Evolutionary conservation across 2,329 filamentous ascomycete genomes (phyloP).

Genomic region (Endothia cerciana): DNA sequence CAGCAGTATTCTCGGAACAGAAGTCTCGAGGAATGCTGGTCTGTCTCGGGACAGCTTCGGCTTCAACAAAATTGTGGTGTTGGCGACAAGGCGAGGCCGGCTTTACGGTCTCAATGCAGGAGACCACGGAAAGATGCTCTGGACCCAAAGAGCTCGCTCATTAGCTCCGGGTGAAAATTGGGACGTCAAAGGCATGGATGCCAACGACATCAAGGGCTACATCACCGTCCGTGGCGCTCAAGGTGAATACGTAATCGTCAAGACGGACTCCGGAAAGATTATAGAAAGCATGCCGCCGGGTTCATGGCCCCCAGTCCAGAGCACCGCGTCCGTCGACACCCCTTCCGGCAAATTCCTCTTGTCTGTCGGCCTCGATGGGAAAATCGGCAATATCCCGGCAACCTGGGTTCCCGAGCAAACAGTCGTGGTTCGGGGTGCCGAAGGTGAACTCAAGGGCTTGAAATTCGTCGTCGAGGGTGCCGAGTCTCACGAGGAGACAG

Average conservation of each 20-base stretch:
- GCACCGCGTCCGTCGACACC: constrained; percentile 57
- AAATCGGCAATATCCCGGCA: constrained; percentile 50
- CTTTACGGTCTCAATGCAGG: constrained; percentile 81
- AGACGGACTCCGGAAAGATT: constrained; percentile 56
- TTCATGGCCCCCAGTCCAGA: constrained; percentile 45
- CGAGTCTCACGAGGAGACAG: constrained; percentile 49
- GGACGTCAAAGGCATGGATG: constrained; percentile 69
- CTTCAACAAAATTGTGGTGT: constrained; percentile 81
- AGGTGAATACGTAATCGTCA: constrained; percentile 64
- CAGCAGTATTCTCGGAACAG: constrained; percentile 64
- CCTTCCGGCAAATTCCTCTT: constrained; percentile 57
- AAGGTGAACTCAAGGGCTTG: constrained; percentile 58
- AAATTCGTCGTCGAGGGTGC: constrained; percentile 51
- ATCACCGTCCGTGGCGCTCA: constrained; percentile 63
- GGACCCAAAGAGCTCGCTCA: constrained; percentile 70
- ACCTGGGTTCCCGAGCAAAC: constrained; percentile 55
- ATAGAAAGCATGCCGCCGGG: constrained; percentile 49
- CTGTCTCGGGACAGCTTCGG: constrained; percentile 78
- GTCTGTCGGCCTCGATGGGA: constrained; percentile 55
- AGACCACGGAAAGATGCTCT: constrained; percentile 73
- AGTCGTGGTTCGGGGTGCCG: constrained; percentile 55
- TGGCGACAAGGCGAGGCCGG: constrained; percentile 79
- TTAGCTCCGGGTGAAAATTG: constrained; percentile 60
- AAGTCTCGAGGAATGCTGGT: constrained; percentile 48
- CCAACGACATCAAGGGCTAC: constrained; percentile 58